Base-by-base conservation (phyloP, 2,329 filamentous ascomycete species). In the Chaetomiaceae sp. region DNA sequence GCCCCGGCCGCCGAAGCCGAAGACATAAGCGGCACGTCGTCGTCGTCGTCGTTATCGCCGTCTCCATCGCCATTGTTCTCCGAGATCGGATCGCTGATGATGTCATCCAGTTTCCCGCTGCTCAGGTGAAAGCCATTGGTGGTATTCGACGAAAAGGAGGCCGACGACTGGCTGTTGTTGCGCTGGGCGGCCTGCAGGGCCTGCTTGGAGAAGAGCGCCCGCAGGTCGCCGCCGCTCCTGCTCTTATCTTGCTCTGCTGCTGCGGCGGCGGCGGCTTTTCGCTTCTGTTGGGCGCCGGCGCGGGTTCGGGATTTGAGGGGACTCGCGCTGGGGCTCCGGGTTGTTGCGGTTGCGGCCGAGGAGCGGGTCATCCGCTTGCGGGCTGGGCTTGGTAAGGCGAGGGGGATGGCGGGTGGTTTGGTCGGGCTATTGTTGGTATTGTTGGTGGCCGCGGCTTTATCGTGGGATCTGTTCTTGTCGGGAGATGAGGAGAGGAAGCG, bases 131-230 rank as follows among this genome's bases (percentile, higher is more conserved):
- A 32, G 13, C 21, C 43, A 30, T 25, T 23, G 25, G 5, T 46
- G n/a, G 25, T 25, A 10, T 18, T 21, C 4, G 33, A 37, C 45
- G n/a, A 40, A 14, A 32, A 36, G 4, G 47, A 30, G 3, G 13
- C 8, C 20, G 56, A 60, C 48, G 66, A 69, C 32, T 18, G n/a
- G 16, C 10, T 6, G 4, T 30, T 71, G 65, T 9, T 27, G 25
- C 25, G 25, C 25, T 27, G 25, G 5, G 5, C 5, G 18, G 72
- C 72, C 34, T 73, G 75, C 57, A 45, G 21, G 11, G 76, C 76
- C 64, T 86, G 82, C 45, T 75, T 82, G 16, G 81, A 82, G 59
- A 86, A 86, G 16, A 85, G 72, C 0, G 78, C 75, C 61, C 77
- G 72, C 13, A 86, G 70, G 59, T 85, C 77, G 3, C 74, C 80